These are phyloP conservation scores for Haematococcus sp. DNA, from an alignment of 139 green algal genomes.

Conservation along the genomic window DNA sequence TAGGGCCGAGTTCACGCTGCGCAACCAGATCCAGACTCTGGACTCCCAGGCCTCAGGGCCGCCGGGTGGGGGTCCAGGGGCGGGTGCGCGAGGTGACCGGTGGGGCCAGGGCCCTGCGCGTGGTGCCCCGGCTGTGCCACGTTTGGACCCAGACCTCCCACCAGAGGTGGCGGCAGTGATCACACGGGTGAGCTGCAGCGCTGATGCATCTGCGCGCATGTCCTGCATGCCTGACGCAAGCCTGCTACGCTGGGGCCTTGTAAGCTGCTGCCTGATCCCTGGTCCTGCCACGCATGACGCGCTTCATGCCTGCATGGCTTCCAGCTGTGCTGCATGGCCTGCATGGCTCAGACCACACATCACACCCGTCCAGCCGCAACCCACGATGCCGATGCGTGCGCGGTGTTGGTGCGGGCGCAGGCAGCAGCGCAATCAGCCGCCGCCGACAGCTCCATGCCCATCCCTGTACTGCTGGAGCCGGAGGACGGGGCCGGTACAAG, in stretches of 20 bases:
- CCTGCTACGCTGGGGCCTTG: too few relatives aligned
- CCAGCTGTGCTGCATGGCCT: conserved; percentile 1
- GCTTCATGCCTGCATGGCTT: neutral
- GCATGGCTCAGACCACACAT: neutral
- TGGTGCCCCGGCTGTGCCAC: neutral
- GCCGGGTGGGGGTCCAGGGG: too few relatives aligned
- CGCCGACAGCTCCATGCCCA: neutral
- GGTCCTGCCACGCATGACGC: neutral
- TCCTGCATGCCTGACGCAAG: too few relatives aligned
- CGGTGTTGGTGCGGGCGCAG: neutral
- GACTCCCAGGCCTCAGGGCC: neutral
- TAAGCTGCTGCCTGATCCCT: too few relatives aligned
- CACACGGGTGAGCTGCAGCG: neutral
- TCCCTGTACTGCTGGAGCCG: neutral
- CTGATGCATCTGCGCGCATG: too few relatives aligned
- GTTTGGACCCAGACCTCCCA: conserved; percentile 30
- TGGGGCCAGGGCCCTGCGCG: neutral
- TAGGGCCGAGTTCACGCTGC: conserved; percentile 32
- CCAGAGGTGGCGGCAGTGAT: conserved; percentile 38
- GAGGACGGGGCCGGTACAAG: conserved; percentile 1
- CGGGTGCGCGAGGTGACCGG: neutral
- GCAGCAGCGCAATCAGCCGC: neutral
- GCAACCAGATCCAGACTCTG: conserved; percentile 27
- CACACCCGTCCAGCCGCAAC: too few relatives aligned
- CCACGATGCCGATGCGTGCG: too few relatives aligned